Evolutionary conservation across 768 basidiomycete genomes (phyloP).

Genomic region (Stropharia rugosoannulata): DNA sequence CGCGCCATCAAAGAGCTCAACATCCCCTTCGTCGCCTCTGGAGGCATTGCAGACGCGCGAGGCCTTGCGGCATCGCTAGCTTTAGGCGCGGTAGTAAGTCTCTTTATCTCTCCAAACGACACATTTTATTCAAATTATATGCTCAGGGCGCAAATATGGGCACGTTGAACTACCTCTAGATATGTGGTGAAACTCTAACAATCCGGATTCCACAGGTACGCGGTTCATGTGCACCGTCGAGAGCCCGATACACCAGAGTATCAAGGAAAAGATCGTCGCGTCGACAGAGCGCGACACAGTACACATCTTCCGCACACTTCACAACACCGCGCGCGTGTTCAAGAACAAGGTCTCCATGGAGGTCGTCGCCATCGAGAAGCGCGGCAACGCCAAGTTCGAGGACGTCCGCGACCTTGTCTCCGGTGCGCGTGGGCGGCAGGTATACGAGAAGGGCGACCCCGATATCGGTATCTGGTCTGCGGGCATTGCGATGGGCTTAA

Average conservation of each 20-base stretch:
- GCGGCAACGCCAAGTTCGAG: slow-evolving; percentile 86
- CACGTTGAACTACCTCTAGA: slow-evolving; percentile 11
- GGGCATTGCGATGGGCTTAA: slow-evolving; percentile 65
- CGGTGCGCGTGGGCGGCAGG: slow-evolving; percentile 64
- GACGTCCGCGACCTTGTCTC: slow-evolving; percentile 79
- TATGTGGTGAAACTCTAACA: neutral
- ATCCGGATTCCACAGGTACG: slow-evolving; percentile 44
- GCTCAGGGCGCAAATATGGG: slow-evolving; percentile 86
- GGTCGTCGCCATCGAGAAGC: slow-evolving; percentile 80
- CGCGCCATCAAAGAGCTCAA: slow-evolving; percentile 83
- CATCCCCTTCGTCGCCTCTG: slow-evolving; percentile 87
- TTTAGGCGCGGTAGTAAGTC: slow-evolving; percentile 74
- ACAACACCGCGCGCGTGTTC: slow-evolving; percentile 83
- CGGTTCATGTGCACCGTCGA: slow-evolving; percentile 93
- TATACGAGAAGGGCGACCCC: slow-evolving; percentile 82
- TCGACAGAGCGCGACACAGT: slow-evolving; percentile 82
- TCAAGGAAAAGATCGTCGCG: slow-evolving; percentile 87
- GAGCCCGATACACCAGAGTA: slow-evolving; percentile 83
- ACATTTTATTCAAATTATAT: slow-evolving; percentile 4
- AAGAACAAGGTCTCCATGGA: slow-evolving; percentile 83
- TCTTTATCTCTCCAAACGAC: slow-evolving; percentile 10
- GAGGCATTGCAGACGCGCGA: slow-evolving; percentile 85
- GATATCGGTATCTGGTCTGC: slow-evolving; percentile 89
- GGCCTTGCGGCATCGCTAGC: slow-evolving; percentile 82
- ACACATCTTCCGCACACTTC: slow-evolving; percentile 88